Conservation (phyloP, 108 stramenopile genomes). For the Halocafeteria seosinensis region DNA sequence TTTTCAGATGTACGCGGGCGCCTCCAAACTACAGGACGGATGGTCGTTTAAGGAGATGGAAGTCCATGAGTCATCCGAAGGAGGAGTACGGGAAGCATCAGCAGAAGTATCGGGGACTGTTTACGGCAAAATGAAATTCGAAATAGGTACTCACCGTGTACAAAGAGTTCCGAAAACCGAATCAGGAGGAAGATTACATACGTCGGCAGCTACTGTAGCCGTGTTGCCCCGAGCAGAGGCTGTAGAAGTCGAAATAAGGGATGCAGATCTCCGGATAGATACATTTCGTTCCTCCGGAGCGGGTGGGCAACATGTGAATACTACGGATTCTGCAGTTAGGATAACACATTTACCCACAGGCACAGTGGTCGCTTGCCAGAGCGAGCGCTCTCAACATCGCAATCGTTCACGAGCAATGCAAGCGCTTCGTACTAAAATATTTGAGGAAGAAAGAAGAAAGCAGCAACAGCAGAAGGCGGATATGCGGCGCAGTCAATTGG, state of each 20-base stretch:
- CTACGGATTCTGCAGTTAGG: conserved; percentile 91
- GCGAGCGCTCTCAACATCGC: conserved; percentile 85
- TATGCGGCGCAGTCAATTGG: conserved; percentile 14
- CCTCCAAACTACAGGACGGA: conserved; percentile 45
- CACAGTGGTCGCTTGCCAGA: conserved; percentile 78
- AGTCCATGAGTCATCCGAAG: conserved; percentile 6
- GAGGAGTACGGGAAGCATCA: conserved; percentile 66
- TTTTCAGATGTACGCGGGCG: conserved; percentile 68
- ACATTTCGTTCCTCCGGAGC: conserved; percentile 74
- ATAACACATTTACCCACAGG: conserved; percentile 89
- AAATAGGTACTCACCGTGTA: conserved; percentile 87
- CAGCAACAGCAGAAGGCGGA: conserved; percentile 32
- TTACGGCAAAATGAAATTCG: conserved; percentile 67
- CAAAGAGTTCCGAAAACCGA: conserved; percentile 91
- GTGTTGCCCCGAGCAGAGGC: conserved; percentile 60
- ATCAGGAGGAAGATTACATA: conserved; percentile 67
- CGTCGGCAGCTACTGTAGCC: conserved; percentile 74
- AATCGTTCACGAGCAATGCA: conserved; percentile 80
- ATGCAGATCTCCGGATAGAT: conserved; percentile 61
- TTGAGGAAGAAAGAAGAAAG: conserved; percentile 37
- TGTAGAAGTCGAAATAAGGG: conserved; percentile 34
- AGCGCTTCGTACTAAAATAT: conserved; percentile 60
- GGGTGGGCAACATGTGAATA: conserved; percentile 98
- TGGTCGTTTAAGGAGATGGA: conserved; percentile 66
- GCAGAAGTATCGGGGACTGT: conserved; percentile 56